Percentiles rank a stretch among this genome's conserved stretches.
Conservation (phyloP, 2,329 filamentous ascomycete genomes). For the Fusarium sp. region DNA sequence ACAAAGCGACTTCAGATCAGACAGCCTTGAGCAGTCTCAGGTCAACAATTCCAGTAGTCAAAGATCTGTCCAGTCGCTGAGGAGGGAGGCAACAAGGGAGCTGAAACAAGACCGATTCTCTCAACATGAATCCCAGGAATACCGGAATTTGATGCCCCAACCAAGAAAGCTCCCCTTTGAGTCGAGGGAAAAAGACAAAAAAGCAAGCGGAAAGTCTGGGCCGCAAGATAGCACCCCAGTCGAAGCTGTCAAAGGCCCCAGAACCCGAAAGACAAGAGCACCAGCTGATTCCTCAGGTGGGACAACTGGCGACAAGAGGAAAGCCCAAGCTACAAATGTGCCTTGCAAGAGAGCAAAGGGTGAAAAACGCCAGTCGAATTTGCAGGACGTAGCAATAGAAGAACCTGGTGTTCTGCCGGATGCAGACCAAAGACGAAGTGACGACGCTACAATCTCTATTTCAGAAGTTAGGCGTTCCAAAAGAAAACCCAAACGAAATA, state of each 20-base stretch:
- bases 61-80: not conserved
- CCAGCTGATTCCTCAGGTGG: not conserved
- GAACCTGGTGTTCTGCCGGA: not conserved
- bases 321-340: not conserved
- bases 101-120: not conserved
- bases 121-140: slow-evolving; percentile 14
- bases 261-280: not conserved
- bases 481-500: not conserved
- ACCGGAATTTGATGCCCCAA: slow-evolving; percentile 47
- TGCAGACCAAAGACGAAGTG: too few relatives aligned
- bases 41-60: not conserved
- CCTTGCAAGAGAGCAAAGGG: not conserved
- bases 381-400: not conserved
- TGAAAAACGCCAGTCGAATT: not conserved
- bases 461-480: not conserved
- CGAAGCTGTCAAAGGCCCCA: not conserved
- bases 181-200: not conserved
- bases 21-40: not conserved
- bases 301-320: not conserved
- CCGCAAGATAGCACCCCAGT: not conserved
- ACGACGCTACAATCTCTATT: not conserved
- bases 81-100: slow-evolving; percentile 3
- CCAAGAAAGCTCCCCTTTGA: slow-evolving; percentile 49
- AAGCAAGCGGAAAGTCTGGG: not conserved
- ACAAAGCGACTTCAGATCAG: not conserved